These are phyloP conservation scores for Aspergillus funiculosus DNA, from an alignment of 495 filamentous ascomycete genomes.

Conservation along the genomic window DNA sequence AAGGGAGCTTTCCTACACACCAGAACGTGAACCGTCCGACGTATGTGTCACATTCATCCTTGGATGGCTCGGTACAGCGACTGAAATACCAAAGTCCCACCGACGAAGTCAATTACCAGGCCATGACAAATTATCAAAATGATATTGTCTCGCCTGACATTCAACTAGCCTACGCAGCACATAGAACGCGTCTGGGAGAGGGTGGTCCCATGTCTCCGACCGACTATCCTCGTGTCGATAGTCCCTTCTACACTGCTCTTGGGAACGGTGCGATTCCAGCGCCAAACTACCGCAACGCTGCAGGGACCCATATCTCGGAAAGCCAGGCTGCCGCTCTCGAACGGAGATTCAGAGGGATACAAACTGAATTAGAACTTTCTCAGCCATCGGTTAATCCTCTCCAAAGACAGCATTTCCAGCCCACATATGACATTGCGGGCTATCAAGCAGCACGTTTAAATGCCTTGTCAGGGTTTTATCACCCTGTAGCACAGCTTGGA, in stretches of 20 bases:
- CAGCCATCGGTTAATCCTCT: constrained; percentile 29
- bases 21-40: constrained; percentile 23
- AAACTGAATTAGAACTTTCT: constrained; percentile 46
- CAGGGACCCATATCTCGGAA: constrained; percentile 34
- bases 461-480: constrained; percentile 32
- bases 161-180: constrained; percentile 26
- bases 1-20: constrained; percentile 23
- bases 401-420: constrained; percentile 30
- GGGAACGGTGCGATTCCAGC: constrained; percentile 41
- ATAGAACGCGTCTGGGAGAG: constrained; percentile 25
- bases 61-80: constrained; percentile 31
- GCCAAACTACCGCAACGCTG: constrained; percentile 41
- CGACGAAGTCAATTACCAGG: constrained; percentile 30
- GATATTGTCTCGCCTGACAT: constrained; percentile 28
- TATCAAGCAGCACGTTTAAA: constrained; percentile 37
- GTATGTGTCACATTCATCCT: constrained; percentile 29
- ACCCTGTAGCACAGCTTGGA: constrained; percentile 24
- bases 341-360: constrained; percentile 42
- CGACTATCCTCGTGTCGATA: constrained; percentile 52
- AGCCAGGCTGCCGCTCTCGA: constrained; percentile 41
- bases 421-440: constrained; percentile 19
- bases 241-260: constrained; percentile 51
- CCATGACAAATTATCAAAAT: constrained; percentile 18
- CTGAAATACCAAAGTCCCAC: constrained; percentile 25
- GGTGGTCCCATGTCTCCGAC: constrained; percentile 45